Conservation (phyloP, 2,329 filamentous ascomycete genomes). For the Stagonosporopsis chrysanthemi region DNA sequence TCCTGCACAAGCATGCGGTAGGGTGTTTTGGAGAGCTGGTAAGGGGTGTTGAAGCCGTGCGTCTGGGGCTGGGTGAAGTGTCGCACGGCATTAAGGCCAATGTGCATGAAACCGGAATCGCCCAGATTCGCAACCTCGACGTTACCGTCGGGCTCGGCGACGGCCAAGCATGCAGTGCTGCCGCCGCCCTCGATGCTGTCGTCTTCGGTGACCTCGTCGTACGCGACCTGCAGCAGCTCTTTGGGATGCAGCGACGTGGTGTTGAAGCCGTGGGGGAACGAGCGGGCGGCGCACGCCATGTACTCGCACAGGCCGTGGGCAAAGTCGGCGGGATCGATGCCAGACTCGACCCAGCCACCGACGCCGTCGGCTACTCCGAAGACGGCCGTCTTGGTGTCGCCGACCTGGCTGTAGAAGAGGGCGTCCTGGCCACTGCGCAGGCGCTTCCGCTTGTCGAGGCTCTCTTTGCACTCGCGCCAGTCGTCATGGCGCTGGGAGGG, state of each 20-base stretch:
- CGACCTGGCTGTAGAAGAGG: conserved; percentile 88
- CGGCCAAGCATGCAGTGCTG: conserved; percentile 88
- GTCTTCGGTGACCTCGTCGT: conserved; percentile 81
- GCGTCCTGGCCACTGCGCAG: conserved; percentile 92
- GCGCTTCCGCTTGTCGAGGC: conserved; percentile 64
- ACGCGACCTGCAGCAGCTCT: conserved; percentile 80
- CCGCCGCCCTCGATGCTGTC: conserved; percentile 79
- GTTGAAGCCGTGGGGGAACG: conserved; percentile 56
- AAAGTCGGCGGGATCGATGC: conserved; percentile 93
- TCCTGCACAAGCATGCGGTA: conserved; percentile 79
- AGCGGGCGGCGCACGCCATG: conserved; percentile 80
- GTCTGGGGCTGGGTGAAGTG: conserved; percentile 86
- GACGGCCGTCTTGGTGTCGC: conserved; percentile 73
- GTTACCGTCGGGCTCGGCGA: conserved; percentile 74
- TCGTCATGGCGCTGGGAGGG: conserved; percentile 33
- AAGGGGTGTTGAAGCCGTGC: conserved; percentile 97
- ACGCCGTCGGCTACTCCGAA: conserved; percentile 95
- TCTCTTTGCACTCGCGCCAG: conserved; percentile 40
- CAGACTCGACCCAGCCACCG: conserved; percentile 91
- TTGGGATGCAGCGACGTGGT: conserved; percentile 64
- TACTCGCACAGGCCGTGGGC: conserved; percentile 92
- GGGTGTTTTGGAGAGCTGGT: conserved; percentile 89
- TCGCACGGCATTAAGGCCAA: conserved; percentile 85
- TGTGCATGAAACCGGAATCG: conserved; percentile 90
- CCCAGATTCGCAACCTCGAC: conserved; percentile 93